A percentile compares a stretch with the other conserved stretches of the same genome.
Evolutionary conservation across 176 grass and related monocot genomes (phyloP).

Genomic region (Alopecurus myosuroides): DNA sequence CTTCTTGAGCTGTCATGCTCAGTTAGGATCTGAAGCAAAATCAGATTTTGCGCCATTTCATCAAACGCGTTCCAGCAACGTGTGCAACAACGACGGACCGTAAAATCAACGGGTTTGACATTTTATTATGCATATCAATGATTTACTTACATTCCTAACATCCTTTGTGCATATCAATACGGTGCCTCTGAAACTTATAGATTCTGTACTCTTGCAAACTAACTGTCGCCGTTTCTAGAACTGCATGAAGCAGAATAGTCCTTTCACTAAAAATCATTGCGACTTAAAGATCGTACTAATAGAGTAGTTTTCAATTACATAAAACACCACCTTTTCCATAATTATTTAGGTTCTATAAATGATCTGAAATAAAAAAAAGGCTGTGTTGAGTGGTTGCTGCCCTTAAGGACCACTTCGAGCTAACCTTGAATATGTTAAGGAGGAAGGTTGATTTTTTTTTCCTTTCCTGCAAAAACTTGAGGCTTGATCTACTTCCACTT

Average conservation of each 20-base stretch:
- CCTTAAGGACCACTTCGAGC: background rate
- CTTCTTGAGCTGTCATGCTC: constrained; percentile 24
- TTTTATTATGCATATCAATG: background rate
- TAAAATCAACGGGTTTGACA: background rate
- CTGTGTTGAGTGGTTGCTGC: background rate
- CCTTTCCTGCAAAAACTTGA: background rate
- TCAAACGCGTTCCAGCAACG: background rate
- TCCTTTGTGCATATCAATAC: background rate
- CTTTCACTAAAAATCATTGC: background rate
- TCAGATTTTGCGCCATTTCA: background rate
- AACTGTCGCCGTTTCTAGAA: background rate
- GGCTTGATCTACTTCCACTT: background rate
- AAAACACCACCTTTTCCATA: background rate
- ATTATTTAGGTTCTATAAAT: background rate
- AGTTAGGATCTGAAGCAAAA: background rate
- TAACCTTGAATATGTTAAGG: background rate
- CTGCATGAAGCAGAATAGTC: background rate
- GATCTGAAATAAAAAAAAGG: constrained; percentile 8
- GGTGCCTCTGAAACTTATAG: background rate
- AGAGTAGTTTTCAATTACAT: background rate
- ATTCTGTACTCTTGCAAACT: too few relatives aligned
- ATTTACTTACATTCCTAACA: background rate
- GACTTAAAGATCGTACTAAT: background rate
- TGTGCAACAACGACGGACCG: background rate
- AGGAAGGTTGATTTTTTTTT: background rate